Conservation (phyloP, 192 early-diverging fungal genomes). For the Linnemannia zychae region DNA sequence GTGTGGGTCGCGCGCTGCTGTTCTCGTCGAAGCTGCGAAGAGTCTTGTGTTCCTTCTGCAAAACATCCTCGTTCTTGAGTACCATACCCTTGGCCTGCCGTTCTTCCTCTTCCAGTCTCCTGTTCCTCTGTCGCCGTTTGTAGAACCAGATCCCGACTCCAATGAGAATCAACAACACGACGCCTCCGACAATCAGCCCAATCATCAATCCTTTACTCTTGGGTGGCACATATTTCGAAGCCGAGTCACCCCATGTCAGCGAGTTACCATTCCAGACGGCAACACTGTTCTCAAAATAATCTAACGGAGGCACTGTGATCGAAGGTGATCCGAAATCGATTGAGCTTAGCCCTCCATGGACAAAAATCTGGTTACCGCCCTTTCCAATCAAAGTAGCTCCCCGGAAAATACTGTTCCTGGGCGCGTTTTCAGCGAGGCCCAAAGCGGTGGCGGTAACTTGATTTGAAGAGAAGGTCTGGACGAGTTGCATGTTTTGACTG, state of each 20-base stretch:
- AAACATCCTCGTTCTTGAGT: constrained; percentile 41
- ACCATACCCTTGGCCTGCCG: constrained; percentile 34
- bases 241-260: constrained; percentile 18
- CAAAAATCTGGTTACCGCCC: constrained; percentile 37
- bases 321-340: constrained; percentile 1
- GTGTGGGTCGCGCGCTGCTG: background rate
- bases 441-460: constrained; percentile 5
- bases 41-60: constrained; percentile 39
- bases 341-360: constrained; percentile 35
- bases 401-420: constrained; percentile 43
- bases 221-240: constrained; percentile 15
- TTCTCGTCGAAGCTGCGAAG: background rate
- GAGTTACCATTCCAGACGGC: constrained; percentile 36
- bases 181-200: constrained; percentile 35
- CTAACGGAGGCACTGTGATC: background rate
- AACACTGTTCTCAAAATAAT: constrained; percentile 15
- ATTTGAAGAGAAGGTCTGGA: constrained; percentile 14
- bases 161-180: constrained; percentile 8
- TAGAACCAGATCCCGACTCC: constrained; percentile 23
- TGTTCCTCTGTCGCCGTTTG: constrained; percentile 12
- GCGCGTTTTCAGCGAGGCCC: constrained; percentile 10
- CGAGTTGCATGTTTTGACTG: constrained; percentile 7
- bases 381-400: constrained; percentile 29
- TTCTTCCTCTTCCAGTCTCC: constrained; percentile 38
- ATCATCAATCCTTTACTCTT: constrained; percentile 42